Evolutionary conservation across 371 early-diverging fungal genomes (phyloP).

Genomic region (Dichotomocladium elegans): DNA sequence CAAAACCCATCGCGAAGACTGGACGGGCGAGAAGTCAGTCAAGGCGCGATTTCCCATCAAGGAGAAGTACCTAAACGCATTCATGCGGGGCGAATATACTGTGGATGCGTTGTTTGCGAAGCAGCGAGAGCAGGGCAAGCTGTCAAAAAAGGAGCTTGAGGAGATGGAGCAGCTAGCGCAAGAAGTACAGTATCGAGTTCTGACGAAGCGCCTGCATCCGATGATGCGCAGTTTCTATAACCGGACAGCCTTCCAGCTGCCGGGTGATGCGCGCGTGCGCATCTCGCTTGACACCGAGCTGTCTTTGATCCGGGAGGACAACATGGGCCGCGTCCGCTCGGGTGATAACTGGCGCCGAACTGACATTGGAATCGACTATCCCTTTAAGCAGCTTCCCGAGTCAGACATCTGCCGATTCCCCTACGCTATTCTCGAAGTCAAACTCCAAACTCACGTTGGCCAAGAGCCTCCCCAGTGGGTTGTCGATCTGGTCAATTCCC

Average conservation of each 20-base stretch:
- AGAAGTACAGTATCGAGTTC: constrained; percentile 83
- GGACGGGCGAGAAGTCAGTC: constrained; percentile 96
- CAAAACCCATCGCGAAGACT: constrained; percentile 97
- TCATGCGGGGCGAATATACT: constrained; percentile 78
- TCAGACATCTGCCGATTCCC: constrained; percentile 93
- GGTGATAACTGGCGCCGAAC: constrained; percentile 93
- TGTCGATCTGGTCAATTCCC: constrained; percentile 81
- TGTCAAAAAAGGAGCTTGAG: constrained; percentile 79
- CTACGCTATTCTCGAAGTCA: constrained; percentile 98
- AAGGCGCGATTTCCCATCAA: constrained; percentile 97
- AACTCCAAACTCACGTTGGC: constrained; percentile 93
- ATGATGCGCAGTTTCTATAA: constrained; percentile 96
- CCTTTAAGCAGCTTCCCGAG: constrained; percentile 86
- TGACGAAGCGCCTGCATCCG: constrained; percentile 80
- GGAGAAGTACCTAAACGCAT: constrained; percentile 91
- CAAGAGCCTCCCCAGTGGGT: constrained; percentile 97
- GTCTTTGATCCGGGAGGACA: constrained; percentile 96
- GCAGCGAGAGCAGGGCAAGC: constrained; percentile 73
- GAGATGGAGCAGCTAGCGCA: constrained; percentile 75
- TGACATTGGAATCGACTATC: constrained; percentile 90
- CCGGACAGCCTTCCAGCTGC: constrained; percentile 99
- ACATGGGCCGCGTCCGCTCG: constrained; percentile 59
- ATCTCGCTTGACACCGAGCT: constrained; percentile 98
- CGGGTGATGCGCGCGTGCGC: constrained; percentile 97
- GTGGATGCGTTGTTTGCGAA: constrained; percentile 77